phyloP scores from a whole-genome alignment of 179 eudicot species.

The Drosera spatulata region DNA sequence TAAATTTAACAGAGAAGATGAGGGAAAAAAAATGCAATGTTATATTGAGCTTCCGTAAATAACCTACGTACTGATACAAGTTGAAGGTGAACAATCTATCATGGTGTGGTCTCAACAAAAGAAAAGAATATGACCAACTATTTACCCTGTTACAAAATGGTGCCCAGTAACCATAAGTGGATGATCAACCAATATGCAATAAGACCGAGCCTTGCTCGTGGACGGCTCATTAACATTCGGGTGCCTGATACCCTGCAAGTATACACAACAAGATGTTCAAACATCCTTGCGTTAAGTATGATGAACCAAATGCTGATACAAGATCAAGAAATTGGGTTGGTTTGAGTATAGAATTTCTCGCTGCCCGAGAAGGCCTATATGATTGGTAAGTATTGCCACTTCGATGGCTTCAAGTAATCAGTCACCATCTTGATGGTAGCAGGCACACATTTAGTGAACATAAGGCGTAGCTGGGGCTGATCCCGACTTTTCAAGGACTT shows the following conservation, averaged over 20 bases:
- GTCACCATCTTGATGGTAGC: too few species aligned
- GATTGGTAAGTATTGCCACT: too few species aligned
- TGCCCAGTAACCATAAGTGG: slow-evolving; percentile 81
- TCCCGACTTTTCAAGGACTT: too few species aligned
- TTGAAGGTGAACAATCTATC: not conserved
- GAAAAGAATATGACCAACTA: slow-evolving; percentile 5
- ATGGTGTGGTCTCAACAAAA: slow-evolving; percentile 7
- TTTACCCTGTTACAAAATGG: slow-evolving; percentile 48
- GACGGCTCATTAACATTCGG: slow-evolving; percentile 80
- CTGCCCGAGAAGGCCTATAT: too few species aligned
- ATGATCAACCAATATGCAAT: slow-evolving; percentile 80
- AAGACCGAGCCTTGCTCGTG: slow-evolving; percentile 77
- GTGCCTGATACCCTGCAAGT: slow-evolving; percentile 74
- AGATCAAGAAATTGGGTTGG: not conserved
- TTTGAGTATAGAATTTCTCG: too few species aligned
- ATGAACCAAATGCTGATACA: not conserved
- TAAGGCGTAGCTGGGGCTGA: too few species aligned
- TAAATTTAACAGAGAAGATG: too few species aligned
- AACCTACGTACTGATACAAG: too few species aligned
- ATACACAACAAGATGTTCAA: not conserved
- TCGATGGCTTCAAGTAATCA: too few species aligned
- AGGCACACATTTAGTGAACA: too few species aligned
- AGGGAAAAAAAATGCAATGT: too few species aligned
- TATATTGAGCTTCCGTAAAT: too few species aligned
- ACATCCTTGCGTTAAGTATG: not conserved